Conservation (phyloP, 306 rosid species). For the Arachis hypogaea region DNA sequence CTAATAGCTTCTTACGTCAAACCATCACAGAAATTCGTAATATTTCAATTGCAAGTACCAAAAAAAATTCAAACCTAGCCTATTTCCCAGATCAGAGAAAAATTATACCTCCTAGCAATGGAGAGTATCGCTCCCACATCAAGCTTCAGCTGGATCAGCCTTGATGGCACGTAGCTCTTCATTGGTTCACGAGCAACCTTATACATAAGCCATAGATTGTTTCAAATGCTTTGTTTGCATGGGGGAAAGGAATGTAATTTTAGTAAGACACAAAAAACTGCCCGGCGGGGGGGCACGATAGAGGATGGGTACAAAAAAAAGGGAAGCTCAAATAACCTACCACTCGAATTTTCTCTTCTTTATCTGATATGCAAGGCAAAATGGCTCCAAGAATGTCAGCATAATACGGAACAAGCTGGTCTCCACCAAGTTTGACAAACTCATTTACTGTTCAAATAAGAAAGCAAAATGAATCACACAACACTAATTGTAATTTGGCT, state of each 20-base stretch:
- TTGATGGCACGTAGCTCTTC: slow-evolving; percentile 87
- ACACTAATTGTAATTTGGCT: slow-evolving; percentile 5
- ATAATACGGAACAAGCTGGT: slow-evolving; percentile 95
- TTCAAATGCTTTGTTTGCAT: slow-evolving; percentile 31
- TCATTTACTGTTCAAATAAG: slow-evolving; percentile 70
- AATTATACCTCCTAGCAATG: slow-evolving; percentile 80
- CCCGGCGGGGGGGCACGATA: background rate
- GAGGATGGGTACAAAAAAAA: background rate
- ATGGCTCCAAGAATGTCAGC: slow-evolving; percentile 97
- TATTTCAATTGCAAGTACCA: slow-evolving; percentile 38
- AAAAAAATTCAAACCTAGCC: slow-evolving; percentile 48
- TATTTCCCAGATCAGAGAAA: slow-evolving; percentile 33
- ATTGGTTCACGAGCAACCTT: slow-evolving; percentile 98
- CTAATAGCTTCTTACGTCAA: slow-evolving; percentile 32
- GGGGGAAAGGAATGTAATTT: slow-evolving; percentile 9
- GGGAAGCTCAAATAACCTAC: slow-evolving; percentile 50
- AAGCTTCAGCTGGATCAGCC: slow-evolving; percentile 88
- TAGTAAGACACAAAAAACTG: background rate
- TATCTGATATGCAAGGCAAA: slow-evolving; percentile 97
- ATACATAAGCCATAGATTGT: slow-evolving; percentile 31
- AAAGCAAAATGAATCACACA: slow-evolving; percentile 34
- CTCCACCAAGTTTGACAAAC: slow-evolving; percentile 99
- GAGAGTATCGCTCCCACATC: slow-evolving; percentile 84
- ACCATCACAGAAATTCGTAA: slow-evolving; percentile 9
- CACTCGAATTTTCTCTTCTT: slow-evolving; percentile 99